Evolutionary conservation across 495 filamentous ascomycete genomes (phyloP).

Genomic region (Patellaria atrata): DNA sequence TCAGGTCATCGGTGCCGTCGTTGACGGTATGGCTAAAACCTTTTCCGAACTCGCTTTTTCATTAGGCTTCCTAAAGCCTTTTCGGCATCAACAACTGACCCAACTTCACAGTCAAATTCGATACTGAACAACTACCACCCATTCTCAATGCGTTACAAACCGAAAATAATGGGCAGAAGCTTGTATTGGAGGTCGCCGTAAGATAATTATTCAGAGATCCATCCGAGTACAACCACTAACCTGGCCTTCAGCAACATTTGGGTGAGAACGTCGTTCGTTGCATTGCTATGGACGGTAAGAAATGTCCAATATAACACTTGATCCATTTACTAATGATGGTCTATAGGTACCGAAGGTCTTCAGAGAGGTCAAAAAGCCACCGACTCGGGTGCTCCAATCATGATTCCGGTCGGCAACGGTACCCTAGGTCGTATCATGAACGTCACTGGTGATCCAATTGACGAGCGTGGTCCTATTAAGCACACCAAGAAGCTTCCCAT

Average conservation of each 20-base stretch:
- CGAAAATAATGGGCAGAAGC: slow-evolving; percentile 81
- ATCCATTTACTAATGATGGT: slow-evolving; percentile 5
- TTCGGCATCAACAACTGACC: slow-evolving; percentile 22
- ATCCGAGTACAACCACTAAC: slow-evolving; percentile 28
- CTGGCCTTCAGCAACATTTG: slow-evolving; percentile 76
- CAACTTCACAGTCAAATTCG: slow-evolving; percentile 73
- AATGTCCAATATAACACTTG: background rate
- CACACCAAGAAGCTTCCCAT: slow-evolving; percentile 72
- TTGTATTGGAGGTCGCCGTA: slow-evolving; percentile 94
- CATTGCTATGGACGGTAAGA: slow-evolving; percentile 99
- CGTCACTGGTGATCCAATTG: slow-evolving; percentile 99
- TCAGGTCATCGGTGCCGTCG: slow-evolving; percentile 52
- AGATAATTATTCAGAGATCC: slow-evolving; percentile 27
- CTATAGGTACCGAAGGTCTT: slow-evolving; percentile 92
- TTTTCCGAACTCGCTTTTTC: background rate
- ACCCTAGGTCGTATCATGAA: slow-evolving; percentile 99
- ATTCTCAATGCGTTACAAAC: slow-evolving; percentile 96
- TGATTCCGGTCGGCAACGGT: slow-evolving; percentile 85
- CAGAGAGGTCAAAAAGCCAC: slow-evolving; percentile 69
- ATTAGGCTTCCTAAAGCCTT: slow-evolving; percentile 24
- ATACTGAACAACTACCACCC: slow-evolving; percentile 79
- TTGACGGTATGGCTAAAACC: slow-evolving; percentile 45
- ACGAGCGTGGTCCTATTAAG: slow-evolving; percentile 98
- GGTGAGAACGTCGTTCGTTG: slow-evolving; percentile 98
- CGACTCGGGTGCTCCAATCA: slow-evolving; percentile 92